Conservation (phyloP, 805 yeast genomes). For the Groenewaldozyma salmanticensis region DNA sequence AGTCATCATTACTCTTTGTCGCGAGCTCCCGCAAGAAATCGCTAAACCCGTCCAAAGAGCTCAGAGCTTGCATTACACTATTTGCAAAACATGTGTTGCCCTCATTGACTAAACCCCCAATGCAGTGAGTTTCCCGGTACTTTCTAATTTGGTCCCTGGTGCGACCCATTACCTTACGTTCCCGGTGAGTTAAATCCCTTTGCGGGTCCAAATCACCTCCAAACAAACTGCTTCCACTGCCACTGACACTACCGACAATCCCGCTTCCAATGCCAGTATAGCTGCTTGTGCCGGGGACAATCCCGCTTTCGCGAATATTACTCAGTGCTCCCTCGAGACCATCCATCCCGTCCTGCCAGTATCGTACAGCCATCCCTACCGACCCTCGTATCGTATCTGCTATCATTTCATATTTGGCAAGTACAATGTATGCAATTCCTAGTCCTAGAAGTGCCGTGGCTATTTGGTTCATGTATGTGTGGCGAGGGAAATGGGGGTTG, state of each 20-base stretch:
- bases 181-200: background rate
- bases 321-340: constrained; percentile 7
- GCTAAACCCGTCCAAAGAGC: constrained; percentile 54
- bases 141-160: background rate
- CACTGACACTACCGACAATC: constrained; percentile 5
- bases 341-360: constrained; percentile 23
- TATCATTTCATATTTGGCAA: background rate
- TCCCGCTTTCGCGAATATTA: no score
- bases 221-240: no score
- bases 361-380: constrained; percentile 24
- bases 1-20: background rate
- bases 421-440: constrained; percentile 17
- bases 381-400: constrained; percentile 26
- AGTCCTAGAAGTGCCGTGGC: background rate
- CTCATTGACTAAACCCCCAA: constrained; percentile 82
- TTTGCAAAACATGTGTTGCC: constrained; percentile 96
- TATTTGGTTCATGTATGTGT: background rate
- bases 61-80: constrained; percentile 73
- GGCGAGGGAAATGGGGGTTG: no score
- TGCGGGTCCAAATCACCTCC: no score
- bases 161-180: background rate
- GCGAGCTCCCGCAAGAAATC: constrained; percentile 21
- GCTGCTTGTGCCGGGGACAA: constrained; percentile 7
- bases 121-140: constrained; percentile 21
- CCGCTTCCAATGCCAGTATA: constrained; percentile 7